phyloP scores from a whole-genome alignment of 2,329 filamentous ascomycete species.

The Fusarium veterinarium region DNA sequence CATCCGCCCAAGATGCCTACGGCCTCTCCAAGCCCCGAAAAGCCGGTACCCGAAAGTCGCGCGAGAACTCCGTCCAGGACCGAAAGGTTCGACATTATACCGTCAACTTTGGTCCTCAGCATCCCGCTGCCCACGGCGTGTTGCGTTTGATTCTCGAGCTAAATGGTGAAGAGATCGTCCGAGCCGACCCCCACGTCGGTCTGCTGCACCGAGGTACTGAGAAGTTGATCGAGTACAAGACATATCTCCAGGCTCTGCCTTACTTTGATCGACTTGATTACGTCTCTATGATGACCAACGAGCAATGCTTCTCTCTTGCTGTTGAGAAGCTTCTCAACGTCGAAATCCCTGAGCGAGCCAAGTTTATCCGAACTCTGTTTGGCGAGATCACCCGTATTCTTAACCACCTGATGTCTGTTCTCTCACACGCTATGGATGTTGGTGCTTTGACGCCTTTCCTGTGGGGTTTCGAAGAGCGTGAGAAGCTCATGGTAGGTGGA shows the following conservation, averaged over 20 bases:
- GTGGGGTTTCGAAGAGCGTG: conserved; percentile 99
- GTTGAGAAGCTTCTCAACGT: conserved; percentile 98
- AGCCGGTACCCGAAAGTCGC: conserved; percentile 58
- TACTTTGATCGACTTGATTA: conserved; percentile 99
- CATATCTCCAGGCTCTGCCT: conserved; percentile 95
- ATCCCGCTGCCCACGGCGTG: conserved; percentile 98
- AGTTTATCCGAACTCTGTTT: conserved; percentile 97
- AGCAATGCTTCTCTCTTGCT: conserved; percentile 95
- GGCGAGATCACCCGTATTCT: conserved; percentile 92
- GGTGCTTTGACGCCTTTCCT: conserved; percentile 97
- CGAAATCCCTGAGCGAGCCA: conserved; percentile 93
- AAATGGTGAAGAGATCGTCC: conserved; percentile 96
- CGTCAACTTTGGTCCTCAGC: conserved; percentile 99
- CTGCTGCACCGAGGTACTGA: conserved; percentile 96
- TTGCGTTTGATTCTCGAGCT: conserved; percentile 96
- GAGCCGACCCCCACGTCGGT: conserved; percentile 96
- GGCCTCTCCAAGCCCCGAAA: conserved; percentile 57
- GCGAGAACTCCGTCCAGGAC: conserved; percentile 62
- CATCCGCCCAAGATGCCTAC: conserved; percentile 62
- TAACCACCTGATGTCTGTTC: conserved; percentile 97
- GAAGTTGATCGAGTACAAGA: conserved; percentile 99
- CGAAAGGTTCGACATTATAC: conserved; percentile 99
- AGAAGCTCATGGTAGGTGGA: conserved; percentile 93
- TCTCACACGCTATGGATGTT: conserved; percentile 99
- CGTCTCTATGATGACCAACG: conserved; percentile 99